Evolutionary conservation across 164 flowering plant genomes (phyloP).

Genomic region (Pachysandra terminalis): DNA sequence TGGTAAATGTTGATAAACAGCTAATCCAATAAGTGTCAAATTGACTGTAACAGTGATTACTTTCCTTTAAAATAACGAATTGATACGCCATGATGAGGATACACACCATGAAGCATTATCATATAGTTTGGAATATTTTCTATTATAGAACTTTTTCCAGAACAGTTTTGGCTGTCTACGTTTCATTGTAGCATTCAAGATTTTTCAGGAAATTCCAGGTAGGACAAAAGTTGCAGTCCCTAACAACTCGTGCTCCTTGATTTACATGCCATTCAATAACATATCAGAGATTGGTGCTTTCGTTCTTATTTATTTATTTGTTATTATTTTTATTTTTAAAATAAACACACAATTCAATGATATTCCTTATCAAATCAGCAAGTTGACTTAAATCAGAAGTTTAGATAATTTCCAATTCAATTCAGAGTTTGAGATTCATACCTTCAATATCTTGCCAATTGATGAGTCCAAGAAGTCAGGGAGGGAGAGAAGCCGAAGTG

Average conservation of each 20-base stretch:
- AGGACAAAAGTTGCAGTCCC: background rate
- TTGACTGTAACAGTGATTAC: background rate
- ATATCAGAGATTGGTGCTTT: background rate
- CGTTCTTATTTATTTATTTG: background rate
- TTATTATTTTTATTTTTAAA: too few relatives aligned
- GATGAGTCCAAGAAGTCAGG: constrained; percentile 95
- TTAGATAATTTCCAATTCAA: too few relatives aligned
- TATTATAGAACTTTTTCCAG: background rate
- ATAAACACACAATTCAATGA: background rate
- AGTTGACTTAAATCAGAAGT: too few relatives aligned
- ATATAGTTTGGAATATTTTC: background rate
- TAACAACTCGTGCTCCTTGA: background rate
- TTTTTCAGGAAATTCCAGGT: background rate
- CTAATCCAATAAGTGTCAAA: background rate
- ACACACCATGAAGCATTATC: background rate
- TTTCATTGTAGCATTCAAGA: background rate
- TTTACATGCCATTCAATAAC: background rate
- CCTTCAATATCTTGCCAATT: constrained; percentile 93
- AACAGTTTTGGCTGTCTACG: background rate
- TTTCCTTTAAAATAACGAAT: too few relatives aligned
- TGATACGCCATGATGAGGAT: background rate
- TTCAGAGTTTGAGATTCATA: too few relatives aligned
- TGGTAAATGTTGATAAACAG: background rate
- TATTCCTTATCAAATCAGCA: background rate
- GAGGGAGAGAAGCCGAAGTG: constrained; percentile 80